phyloP scores from a whole-genome alignment of 2,329 filamentous ascomycete species.

The Calonectria multiphialidica region DNA sequence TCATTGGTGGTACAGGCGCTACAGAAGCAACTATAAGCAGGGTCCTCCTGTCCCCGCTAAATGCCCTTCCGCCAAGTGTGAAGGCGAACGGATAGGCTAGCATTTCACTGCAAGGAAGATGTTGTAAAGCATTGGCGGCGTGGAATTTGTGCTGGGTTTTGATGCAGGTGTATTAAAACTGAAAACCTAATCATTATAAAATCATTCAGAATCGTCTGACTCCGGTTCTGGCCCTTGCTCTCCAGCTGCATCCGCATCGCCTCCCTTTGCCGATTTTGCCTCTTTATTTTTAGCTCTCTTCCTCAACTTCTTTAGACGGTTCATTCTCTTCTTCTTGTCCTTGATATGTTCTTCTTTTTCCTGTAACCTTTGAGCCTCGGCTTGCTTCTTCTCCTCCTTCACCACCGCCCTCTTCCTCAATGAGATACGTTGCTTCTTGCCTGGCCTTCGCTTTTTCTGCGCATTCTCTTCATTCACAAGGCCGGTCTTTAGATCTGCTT shows the following conservation, averaged over 20 bases:
- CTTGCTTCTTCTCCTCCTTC: slow-evolving; percentile 54
- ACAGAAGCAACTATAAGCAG: slow-evolving; percentile 12
- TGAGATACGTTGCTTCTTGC: slow-evolving; percentile 70
- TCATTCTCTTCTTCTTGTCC: slow-evolving; percentile 73
- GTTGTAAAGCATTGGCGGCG: neutral
- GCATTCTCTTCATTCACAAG: slow-evolving; percentile 29
- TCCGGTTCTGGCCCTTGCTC: slow-evolving; percentile 35
- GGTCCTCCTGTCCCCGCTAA: slow-evolving; percentile 20
- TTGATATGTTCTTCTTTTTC: slow-evolving; percentile 68
- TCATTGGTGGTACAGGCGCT: slow-evolving; percentile 38
- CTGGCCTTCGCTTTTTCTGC: slow-evolving; percentile 59
- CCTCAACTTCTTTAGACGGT: slow-evolving; percentile 71
- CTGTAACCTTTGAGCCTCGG: slow-evolving; percentile 52
- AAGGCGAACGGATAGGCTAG: neutral
- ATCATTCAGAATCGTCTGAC: slow-evolving; percentile 32
- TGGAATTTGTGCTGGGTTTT: neutral
- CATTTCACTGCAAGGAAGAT: neutral
- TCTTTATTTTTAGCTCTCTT: slow-evolving; percentile 69
- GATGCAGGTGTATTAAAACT: neutral
- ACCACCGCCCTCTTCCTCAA: slow-evolving; percentile 59
- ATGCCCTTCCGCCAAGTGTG: neutral
- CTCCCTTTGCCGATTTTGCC: slow-evolving; percentile 55
- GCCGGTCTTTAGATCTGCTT: slow-evolving; percentile 16
- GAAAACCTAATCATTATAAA: neutral
- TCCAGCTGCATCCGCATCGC: slow-evolving; percentile 36